Evolutionary conservation across 768 basidiomycete genomes (phyloP), one percentile per base, ranked within the genome.

Genomic region (Auriscalpium orientale): DNA sequence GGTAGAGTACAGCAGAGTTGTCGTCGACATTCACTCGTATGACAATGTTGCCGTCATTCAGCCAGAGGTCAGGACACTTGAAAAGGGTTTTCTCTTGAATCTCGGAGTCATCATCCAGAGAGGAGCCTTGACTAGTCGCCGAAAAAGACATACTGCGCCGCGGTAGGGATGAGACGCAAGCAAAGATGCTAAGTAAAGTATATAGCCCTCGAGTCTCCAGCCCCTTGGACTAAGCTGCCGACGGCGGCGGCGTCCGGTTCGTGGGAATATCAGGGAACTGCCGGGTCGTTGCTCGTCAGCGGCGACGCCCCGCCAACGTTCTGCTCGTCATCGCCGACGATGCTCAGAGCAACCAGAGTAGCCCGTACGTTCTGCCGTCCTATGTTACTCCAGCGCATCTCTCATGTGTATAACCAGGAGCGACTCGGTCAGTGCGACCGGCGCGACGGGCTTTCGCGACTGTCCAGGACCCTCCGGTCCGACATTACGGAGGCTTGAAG

Each of bases 401-500:
- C 40, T 28, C 28, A 28, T 28, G 28, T 28, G 28, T 2, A 28
- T 7, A 28, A 28, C 5, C 28, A 28, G 28, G 28, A 28, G 28
- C 28, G 28, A 28, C 28, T 2, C 28, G 28, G 28, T 28, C 28
- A 28, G 28, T 28, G 40, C 40, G 40, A 15, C 40, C 40, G 18
- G 40, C 40, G 40, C 13, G 63, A 48, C 61, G 64, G 55, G 54
- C 64, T n/a, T 69, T 93, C 60, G 91, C 91, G 46, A 91, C 91
- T 8, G 83, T 85, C 36, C 79, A 83, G 38, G 85, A 91, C 66
- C 76, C 90, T n/a, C 95, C 94, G 34, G 89, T 95, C 18, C 79
- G 93, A 61, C 83, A 82, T 58, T 95, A 98, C 66, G 95, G 95
- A 22, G 95, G 95, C 0, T 76, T 98, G 59, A 93, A 89, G 70